phyloP scores from a whole-genome alignment of 2,329 filamentous ascomycete genomes.

The Aureobasidium namibiae region DNA sequence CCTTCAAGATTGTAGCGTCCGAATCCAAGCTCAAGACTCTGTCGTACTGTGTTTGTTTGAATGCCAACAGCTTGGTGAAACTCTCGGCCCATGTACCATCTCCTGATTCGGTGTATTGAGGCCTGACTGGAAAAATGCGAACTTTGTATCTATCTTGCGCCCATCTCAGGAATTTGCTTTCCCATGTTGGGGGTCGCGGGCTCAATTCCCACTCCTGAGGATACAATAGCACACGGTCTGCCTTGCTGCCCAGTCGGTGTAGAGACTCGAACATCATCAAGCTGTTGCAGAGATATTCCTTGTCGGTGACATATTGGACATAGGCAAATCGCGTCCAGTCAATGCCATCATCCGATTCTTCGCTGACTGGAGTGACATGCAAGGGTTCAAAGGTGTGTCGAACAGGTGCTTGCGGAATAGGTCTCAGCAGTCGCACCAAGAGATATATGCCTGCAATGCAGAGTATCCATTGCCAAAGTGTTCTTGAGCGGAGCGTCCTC shows the following conservation, averaged over 20 bases:
- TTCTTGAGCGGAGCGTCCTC: not conserved
- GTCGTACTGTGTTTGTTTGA: conserved; percentile 56
- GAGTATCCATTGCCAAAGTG: conserved; percentile 11
- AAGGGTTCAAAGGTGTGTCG: conserved; percentile 1
- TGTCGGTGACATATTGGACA: conserved; percentile 35
- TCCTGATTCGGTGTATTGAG: conserved; percentile 22
- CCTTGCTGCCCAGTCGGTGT: conserved; percentile 31
- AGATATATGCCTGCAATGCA: conserved; percentile 4
- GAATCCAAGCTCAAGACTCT: conserved; percentile 52
- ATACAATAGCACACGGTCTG: conserved; percentile 37
- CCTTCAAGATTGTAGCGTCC: conserved; percentile 49
- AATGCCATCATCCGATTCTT: conserved; percentile 1
- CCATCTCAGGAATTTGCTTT: conserved; percentile 37
- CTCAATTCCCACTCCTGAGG: conserved; percentile 26
- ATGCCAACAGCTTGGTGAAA: conserved; percentile 60
- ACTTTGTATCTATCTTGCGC: conserved; percentile 42
- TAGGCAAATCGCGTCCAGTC: conserved; percentile 36
- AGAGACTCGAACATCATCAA: conserved; percentile 37
- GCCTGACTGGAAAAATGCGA: conserved; percentile 38
- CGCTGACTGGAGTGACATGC: not conserved
- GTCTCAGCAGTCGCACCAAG: not conserved
- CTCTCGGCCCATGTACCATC: conserved; percentile 53
- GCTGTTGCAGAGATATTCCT: conserved; percentile 35
- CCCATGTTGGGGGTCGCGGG: conserved; percentile 1
- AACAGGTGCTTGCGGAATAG: not conserved